Evolutionary conservation across 2,329 filamentous ascomycete species (phyloP).

Genomic region (Colletotrichum salicis): DNA sequence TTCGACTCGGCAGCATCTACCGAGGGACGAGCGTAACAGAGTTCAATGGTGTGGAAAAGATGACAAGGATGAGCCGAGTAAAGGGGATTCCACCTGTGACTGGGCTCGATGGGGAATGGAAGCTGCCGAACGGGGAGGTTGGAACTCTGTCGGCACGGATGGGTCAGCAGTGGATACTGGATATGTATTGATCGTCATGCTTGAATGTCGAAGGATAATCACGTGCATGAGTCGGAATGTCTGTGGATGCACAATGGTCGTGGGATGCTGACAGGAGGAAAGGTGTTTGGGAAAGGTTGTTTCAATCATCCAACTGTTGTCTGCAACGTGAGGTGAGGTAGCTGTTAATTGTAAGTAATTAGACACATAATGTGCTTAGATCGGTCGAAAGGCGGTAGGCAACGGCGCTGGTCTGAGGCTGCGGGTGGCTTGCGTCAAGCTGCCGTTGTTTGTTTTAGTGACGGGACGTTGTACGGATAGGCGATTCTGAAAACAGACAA

Average conservation of each 20-base stretch:
- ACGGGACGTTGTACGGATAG: neutral
- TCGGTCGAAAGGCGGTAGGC: neutral
- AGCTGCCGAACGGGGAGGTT: neutral
- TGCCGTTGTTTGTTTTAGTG: neutral
- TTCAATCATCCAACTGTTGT: no score
- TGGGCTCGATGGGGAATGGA: neutral
- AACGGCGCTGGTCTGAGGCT: neutral
- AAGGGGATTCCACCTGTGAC: neutral
- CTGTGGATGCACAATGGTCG: neutral
- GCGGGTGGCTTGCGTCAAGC: conserved; percentile 1
- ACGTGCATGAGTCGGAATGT: neutral
- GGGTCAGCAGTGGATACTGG: neutral
- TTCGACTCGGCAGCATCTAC: neutral
- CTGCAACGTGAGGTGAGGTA: no score
- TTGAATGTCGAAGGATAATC: neutral
- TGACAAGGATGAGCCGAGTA: neutral
- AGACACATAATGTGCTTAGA: no score
- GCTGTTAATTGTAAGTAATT: no score
- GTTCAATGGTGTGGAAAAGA: neutral
- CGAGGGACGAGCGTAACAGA: conserved; percentile 6
- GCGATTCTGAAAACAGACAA: neutral
- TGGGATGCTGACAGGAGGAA: neutral
- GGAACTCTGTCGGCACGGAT: neutral
- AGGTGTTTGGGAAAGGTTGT: neutral
- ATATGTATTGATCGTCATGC: neutral